Evolutionary conservation across 2,329 filamentous ascomycete species (phyloP), one percentile per base, ranked within the genome.

Genomic region (Hymenoscyphus albidus): DNA sequence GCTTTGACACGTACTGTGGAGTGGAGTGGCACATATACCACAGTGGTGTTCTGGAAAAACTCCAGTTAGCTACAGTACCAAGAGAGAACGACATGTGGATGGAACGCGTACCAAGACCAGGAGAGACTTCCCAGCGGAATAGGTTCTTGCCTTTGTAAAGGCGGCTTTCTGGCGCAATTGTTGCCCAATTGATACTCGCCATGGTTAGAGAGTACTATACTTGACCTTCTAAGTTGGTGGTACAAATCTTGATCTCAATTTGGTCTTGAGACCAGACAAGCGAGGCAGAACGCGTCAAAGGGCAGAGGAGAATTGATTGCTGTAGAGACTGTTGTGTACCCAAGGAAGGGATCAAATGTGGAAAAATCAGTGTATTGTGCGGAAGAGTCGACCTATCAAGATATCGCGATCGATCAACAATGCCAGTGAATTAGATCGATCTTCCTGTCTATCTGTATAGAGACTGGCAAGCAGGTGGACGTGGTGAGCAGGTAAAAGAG

Each of bases 101-200:
- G n/a, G 5, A 18, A 54, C 62, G 35, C 35, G 38, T 69, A 74
- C 73, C 73, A 61, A 75, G 67, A 12, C 73, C 73, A 32, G 73
- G 74, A 60, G 71, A 72, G 13, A 62, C 69, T 13, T 74, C 74
- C 74, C 74, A 75, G 54, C 66, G 67, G 51, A 70, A 75, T n/a
- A 73, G 56, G 1, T 58, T 62, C 32, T 73, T 73, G 31, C 72
- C 72, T 38, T 74, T 74, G 60, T 68, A 73, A 16, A 73, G 59
- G n/a, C 71, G 69, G 2, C 68, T 63, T 22, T 74, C 71, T 1
- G 67, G 69, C 59, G 66, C 66, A 55, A 73, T 62, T 1, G 66
- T 72, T 42, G 70, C 70, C 72, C 72, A 73, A 60, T 73, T 74
- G 65, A 73, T 73, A 16, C 12, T 67, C 18, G 27, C 16, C 18